These are phyloP conservation scores for Graphiopsis chlorocephala DNA, from an alignment of 2,329 filamentous ascomycete genomes.

Conservation along the genomic window DNA sequence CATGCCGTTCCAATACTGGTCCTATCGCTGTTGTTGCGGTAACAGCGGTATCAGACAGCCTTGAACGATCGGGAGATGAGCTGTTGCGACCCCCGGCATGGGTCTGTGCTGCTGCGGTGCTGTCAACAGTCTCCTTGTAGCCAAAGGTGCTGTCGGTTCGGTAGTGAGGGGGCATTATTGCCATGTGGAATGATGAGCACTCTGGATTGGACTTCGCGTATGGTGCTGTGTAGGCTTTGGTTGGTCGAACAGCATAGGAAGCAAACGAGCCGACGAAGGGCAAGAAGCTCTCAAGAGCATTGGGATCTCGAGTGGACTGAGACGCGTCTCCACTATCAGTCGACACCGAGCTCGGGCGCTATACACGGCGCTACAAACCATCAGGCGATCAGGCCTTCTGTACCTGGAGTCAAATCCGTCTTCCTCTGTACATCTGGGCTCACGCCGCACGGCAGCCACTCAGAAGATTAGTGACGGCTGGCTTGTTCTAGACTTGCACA, in stretches of 20 bases:
- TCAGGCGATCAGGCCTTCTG: neutral
- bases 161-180: constrained; percentile 6
- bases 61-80: neutral
- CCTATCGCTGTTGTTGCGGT: neutral
- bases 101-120: neutral
- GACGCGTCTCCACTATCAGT: neutral
- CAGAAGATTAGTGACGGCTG: neutral
- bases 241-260: neutral
- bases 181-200: neutral
- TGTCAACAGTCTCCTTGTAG: neutral
- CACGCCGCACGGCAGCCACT: neutral
- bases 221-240: neutral
- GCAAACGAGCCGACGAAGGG: constrained; percentile 1
- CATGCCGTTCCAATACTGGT: neutral
- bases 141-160: constrained; percentile 5
- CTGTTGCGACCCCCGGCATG: neutral
- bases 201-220: neutral
- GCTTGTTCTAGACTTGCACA: neutral
- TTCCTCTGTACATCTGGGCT: neutral
- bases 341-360: neutral
- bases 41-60: neutral
- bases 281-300: neutral
- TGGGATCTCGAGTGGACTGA: neutral
- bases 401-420: neutral
- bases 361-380: neutral